Evolutionary conservation across 768 basidiomycete species (phyloP).

Genomic region (Galerina sulciceps): DNA sequence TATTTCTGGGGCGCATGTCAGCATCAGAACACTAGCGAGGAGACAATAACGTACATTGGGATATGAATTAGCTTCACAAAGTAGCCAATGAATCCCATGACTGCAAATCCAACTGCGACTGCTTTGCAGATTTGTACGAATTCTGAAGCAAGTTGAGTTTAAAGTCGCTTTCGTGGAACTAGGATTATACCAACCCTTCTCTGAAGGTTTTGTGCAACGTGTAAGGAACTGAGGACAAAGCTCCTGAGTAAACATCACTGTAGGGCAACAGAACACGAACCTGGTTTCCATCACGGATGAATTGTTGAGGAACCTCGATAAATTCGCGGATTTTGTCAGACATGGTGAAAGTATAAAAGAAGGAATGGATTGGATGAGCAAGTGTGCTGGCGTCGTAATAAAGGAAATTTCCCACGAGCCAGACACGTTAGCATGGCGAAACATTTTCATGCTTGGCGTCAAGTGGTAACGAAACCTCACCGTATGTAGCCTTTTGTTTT

Average conservation of each 20-base stretch:
- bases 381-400: conserved; percentile 37
- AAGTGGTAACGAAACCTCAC: conserved; percentile 6
- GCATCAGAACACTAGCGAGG: conserved; percentile 6
- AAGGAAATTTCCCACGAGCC: conserved; percentile 35
- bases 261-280: conserved; percentile 43
- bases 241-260: not conserved
- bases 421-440: conserved; percentile 31
- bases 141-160: conserved; percentile 54
- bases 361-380: conserved; percentile 17
- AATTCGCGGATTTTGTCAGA: conserved; percentile 92
- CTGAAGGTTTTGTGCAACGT: conserved; percentile 96
- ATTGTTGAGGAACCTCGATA: conserved; percentile 89
- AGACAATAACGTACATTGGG: conserved; percentile 77
- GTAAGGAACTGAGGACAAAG: conserved; percentile 76
- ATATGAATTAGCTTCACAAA: conserved; percentile 98
- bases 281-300: conserved; percentile 92
- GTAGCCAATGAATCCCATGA: conserved; percentile 99
- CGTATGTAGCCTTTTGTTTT: conserved; percentile 12
- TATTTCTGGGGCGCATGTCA: conserved; percentile 68
- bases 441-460: conserved; percentile 9
- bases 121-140: conserved; percentile 95
- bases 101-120: conserved; percentile 95
- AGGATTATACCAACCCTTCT: conserved; percentile 70
- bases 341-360: conserved; percentile 53
- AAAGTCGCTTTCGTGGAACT: not conserved